Conservation (phyloP, 2,329 filamentous ascomycete species). For the Akanthomyces lecanii region DNA sequence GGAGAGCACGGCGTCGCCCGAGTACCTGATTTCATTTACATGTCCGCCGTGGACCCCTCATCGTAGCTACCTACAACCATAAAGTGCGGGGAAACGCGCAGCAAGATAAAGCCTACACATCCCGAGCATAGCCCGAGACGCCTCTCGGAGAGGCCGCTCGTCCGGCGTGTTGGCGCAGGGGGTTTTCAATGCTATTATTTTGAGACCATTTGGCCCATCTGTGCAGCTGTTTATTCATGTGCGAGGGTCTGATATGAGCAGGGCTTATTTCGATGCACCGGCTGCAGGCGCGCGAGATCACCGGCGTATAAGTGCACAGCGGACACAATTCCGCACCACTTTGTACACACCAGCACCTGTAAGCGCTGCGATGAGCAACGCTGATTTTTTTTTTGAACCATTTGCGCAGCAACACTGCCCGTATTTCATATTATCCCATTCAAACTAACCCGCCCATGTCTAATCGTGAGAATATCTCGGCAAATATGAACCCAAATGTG, state of each 20-base stretch:
- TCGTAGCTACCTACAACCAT: neutral
- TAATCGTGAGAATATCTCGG: slow-evolving; percentile 16
- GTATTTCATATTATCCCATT: slow-evolving; percentile 7
- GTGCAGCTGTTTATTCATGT: neutral
- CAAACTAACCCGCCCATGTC: slow-evolving; percentile 12
- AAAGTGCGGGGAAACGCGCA: neutral
- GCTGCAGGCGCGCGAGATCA: neutral
- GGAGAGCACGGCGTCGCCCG: neutral
- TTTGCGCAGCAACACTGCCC: neutral
- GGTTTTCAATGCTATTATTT: neutral
- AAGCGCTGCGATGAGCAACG: neutral
- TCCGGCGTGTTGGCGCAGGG: neutral
- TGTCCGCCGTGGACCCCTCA: slow-evolving; percentile 4
- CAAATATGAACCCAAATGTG: slow-evolving; percentile 17
- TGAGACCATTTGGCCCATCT: neutral
- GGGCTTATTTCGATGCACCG: neutral
- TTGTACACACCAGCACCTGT: neutral
- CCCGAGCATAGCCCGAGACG: slow-evolving; percentile 12
- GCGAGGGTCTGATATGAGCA: too few species aligned
- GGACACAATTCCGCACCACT: neutral
- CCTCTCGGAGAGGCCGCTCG: neutral
- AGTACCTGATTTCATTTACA: neutral
- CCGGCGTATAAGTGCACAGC: neutral
- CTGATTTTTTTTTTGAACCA: neutral
- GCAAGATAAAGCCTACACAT: neutral